Evolutionary conservation across 139 green algal genomes (phyloP), one percentile per base, ranked within the genome.

Genomic region (Coelastrella sp.): DNA sequence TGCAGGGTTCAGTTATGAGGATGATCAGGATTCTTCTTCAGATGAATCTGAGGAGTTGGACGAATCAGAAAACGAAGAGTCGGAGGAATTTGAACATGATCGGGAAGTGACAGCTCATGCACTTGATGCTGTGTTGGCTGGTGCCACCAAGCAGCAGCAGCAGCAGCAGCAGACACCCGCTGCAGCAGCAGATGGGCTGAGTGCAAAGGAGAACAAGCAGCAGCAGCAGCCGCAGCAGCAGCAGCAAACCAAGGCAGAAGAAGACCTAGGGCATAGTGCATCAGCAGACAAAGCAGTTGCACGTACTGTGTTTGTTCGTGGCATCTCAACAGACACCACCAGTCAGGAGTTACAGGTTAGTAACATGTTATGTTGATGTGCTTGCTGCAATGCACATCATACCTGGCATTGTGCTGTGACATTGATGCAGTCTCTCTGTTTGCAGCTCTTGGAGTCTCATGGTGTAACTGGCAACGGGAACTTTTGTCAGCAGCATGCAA

Each of bases 271-370:
- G n/a, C n/a, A 25, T 64, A 43, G 41, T 60, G 41, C 25, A 37
- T 34, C 30, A 30, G 63, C 63, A 76, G 60, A 23, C 38, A 30
- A 4, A 51, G 51, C 75, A 27, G 77, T 91, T 4, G 23, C 23
- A 34, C 59, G 57, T 37, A 97, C 95, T 0, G 93, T 98, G 59
- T 98, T 98, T 91, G 90, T 98, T 64, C 89, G 95, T 0, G 88
- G 89, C 0, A 79, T 98, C 60, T 87, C 93, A 2, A 62, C 93
- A 75, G 94, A 97, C 79, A 85, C 85, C 2, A 93, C 78, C 34
- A 60, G 27, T 17, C 69, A 67, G 38, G 82, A 87, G 71, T 71
- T 87, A 19, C 80, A 86, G 80, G 80, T 80, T 34, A 51, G 63
- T 23, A n/a, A 23, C 25, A 63, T n/a, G n/a, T n/a, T n/a, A n/a